Evolutionary conservation across 2,329 filamentous ascomycete species (phyloP).

Genomic region (Diaporthe velutina): DNA sequence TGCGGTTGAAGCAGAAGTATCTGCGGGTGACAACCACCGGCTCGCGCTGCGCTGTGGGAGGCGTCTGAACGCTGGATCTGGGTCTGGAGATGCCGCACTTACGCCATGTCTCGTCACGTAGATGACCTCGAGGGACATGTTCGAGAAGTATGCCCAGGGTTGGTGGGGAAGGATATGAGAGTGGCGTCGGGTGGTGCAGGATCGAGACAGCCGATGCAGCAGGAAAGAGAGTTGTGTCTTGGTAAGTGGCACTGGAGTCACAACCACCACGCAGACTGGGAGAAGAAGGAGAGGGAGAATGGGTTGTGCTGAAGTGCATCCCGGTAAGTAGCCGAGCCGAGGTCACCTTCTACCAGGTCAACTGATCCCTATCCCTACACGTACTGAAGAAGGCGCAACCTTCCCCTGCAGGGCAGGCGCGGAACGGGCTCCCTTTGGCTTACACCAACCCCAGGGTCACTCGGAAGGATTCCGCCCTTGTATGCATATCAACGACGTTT

Average conservation of each 20-base stretch:
- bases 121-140: conserved; percentile 77
- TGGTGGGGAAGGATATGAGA: too few relatives aligned
- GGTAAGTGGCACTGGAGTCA: neutral
- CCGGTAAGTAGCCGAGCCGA: conserved; percentile 7
- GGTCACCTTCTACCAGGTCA: neutral
- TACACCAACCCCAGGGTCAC: neutral
- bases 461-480: conserved; percentile 5
- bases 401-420: neutral
- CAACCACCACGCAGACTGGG: neutral
- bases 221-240: neutral
- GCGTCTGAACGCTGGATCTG: neutral
- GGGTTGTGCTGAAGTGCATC: neutral
- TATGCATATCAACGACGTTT: conserved; percentile 1
- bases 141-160: neutral
- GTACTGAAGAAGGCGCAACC: conserved; percentile 1
- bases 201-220: conserved; percentile 16
- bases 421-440: conserved; percentile 4
- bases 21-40: conserved; percentile 5
- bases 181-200: neutral
- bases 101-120: conserved; percentile 83
- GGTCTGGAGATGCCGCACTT: conserved; percentile 53
- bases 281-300: neutral
- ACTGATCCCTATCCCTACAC: too few relatives aligned
- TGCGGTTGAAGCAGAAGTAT: conserved; percentile 17
- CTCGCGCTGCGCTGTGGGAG: neutral